A percentile compares a stretch with the other conserved stretches of the same genome.
Conservation (phyloP, 345 rosid genomes). For the Firmiana major region DNA sequence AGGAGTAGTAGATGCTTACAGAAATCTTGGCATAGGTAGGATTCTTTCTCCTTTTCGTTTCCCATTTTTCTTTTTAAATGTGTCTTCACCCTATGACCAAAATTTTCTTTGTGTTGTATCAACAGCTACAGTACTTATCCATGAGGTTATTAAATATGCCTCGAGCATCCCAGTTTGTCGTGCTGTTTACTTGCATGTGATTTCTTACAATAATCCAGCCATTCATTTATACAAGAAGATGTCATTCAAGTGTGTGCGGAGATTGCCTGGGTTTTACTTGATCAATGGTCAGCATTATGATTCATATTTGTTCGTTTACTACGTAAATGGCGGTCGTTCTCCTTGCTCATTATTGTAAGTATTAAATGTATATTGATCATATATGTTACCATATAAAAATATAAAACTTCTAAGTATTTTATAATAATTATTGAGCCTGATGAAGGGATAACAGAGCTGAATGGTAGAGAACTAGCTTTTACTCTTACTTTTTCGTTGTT, state of each 20-base stretch:
- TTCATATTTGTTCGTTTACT: conserved; percentile 80
- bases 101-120: conserved; percentile 20
- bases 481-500: not conserved
- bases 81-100: not conserved
- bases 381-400: not conserved
- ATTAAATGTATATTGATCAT: conserved; percentile 13
- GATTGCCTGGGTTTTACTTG: conserved; percentile 67
- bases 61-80: not conserved
- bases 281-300: conserved; percentile 80
- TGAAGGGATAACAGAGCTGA: not conserved
- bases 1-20: conserved; percentile 77
- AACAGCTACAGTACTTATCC: conserved; percentile 74
- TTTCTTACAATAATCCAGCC: conserved; percentile 85
- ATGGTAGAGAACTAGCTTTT: not conserved
- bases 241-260: conserved; percentile 71
- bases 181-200: conserved; percentile 93
- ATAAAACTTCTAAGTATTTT: not conserved
- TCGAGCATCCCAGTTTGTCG: conserved; percentile 56
- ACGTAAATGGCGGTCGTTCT: conserved; percentile 74
- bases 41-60: not conserved
- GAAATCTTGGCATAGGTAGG: conserved; percentile 85
- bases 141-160: conserved; percentile 77
- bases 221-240: conserved; percentile 82
- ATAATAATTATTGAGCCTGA: not conserved
- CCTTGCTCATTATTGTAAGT: conserved; percentile 90